phyloP scores from a whole-genome alignment of 1,139 yeast genomes.

The Yarrowia galli region DNA sequence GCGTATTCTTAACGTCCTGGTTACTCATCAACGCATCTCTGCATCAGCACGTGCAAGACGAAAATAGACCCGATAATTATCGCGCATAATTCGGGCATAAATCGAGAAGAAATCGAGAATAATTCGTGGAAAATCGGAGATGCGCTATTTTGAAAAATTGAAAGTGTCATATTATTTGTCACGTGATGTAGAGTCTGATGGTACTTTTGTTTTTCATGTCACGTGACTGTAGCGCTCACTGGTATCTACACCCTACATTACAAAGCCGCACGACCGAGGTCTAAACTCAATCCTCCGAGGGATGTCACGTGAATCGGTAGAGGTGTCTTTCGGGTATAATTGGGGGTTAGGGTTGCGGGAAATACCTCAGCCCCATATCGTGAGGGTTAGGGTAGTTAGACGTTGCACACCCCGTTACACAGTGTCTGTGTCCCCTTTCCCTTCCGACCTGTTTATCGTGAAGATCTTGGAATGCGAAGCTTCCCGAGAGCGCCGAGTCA shows the following conservation, averaged over 20 bases:
- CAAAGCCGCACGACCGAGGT: conserved; percentile 4
- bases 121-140: too few species aligned
- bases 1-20: background rate
- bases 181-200: background rate
- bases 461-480: conserved; percentile 7
- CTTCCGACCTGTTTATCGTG: background rate
- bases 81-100: background rate
- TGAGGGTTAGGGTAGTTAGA: background rate
- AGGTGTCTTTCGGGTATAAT: too few species aligned
- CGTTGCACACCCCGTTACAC: too few species aligned
- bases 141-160: background rate
- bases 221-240: background rate
- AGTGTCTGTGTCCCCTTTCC: too few species aligned
- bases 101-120: background rate
- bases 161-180: background rate
- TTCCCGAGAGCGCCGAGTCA: conserved; percentile 27
- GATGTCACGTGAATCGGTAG: background rate
- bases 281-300: background rate
- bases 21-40: background rate
- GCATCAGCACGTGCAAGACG: conserved; percentile 5
- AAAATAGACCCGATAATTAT: background rate
- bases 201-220: background rate
- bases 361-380: too few species aligned
- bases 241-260: background rate
- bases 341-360: background rate